phyloP scores from a whole-genome alignment of 352 stramenopile genomes.

The Globisporangium polare region DNA sequence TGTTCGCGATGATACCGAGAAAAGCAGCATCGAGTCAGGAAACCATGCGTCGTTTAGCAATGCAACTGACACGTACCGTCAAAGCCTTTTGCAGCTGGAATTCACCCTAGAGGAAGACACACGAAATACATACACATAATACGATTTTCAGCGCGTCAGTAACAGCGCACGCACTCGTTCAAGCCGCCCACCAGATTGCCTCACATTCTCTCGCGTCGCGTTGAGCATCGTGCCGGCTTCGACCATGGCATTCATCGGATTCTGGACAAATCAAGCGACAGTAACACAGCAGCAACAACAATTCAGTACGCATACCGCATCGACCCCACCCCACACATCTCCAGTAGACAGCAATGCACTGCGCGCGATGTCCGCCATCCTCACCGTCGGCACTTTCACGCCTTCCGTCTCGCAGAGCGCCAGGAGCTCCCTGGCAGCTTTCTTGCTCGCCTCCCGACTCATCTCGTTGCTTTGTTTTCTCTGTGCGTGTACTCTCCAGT shows the following conservation, averaged over 20 bases:
- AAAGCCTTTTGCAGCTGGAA: conserved; percentile 72
- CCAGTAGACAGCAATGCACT: background rate
- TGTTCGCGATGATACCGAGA: conserved; percentile 20
- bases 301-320: background rate
- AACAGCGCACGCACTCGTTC: background rate
- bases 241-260: conserved; percentile 76
- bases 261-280: conserved; percentile 18
- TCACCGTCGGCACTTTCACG: conserved; percentile 76
- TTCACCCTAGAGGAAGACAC: conserved; percentile 37
- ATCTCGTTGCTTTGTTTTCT: conserved; percentile 10
- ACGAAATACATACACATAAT: conserved; percentile 5
- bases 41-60: background rate
- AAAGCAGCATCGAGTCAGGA: background rate
- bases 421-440: conserved; percentile 76
- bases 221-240: conserved; percentile 84
- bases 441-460: conserved; percentile 46
- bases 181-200: conserved; percentile 4
- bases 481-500: too few relatives aligned
- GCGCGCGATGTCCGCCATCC: background rate
- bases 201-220: conserved; percentile 69
- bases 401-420: conserved; percentile 71
- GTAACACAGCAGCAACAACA: background rate
- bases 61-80: conserved; percentile 27
- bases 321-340: background rate
- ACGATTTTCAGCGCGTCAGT: background rate